Evolutionary conservation across 768 basidiomycete genomes (phyloP).

Genomic region (Kwoniella sp.): DNA sequence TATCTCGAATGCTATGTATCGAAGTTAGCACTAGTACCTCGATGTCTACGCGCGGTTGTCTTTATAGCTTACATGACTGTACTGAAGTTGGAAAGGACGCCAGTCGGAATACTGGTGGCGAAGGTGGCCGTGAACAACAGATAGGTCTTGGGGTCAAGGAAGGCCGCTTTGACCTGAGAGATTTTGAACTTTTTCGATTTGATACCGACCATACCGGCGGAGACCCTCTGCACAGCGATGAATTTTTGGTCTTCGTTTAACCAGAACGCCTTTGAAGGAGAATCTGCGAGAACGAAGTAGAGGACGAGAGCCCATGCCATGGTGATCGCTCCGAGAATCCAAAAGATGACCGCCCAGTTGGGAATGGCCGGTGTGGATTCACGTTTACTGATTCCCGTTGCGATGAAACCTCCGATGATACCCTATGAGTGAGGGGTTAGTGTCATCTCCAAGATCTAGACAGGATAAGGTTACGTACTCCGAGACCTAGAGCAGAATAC

Average conservation of each 20-base stretch:
- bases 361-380: conserved; percentile 28
- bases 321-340: conserved; percentile 54
- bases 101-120: conserved; percentile 56
- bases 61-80: too few relatives aligned
- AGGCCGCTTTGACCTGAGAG: conserved; percentile 53
- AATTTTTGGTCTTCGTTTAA: conserved; percentile 52
- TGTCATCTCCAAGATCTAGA: too few relatives aligned
- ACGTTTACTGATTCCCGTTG: not conserved
- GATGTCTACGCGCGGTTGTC: too few relatives aligned
- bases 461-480: too few relatives aligned
- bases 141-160: conserved; percentile 57
- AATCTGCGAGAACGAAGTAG: conserved; percentile 57
- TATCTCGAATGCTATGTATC: conserved; percentile 21
- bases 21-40: too few relatives aligned
- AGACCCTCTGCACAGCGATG: conserved; percentile 57
- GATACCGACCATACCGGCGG: conserved; percentile 48
- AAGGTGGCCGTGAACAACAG: conserved; percentile 54
- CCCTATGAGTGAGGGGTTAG: too few relatives aligned
- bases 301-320: conserved; percentile 49
- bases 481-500: too few relatives aligned
- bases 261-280: conserved; percentile 54
- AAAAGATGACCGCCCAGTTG: conserved; percentile 52
- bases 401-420: too few relatives aligned
- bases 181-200: conserved; percentile 57
- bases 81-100: conserved; percentile 44